These are phyloP conservation scores for Athelia sp. DNA, from an alignment of 1,284 basidiomycete genomes.

Conservation along the genomic window DNA sequence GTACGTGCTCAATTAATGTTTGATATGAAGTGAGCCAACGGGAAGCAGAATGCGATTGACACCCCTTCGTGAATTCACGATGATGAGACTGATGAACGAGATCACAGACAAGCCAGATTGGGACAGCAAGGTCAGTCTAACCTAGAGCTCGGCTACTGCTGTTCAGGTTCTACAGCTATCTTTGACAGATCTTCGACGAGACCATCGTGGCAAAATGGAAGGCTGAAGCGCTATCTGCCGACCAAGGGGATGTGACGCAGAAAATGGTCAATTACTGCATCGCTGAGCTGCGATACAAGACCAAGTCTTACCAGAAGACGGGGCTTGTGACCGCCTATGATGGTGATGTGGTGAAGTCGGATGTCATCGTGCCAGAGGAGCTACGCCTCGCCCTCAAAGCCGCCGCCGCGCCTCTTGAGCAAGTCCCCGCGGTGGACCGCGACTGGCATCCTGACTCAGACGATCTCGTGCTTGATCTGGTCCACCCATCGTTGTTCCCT, in stretches of 20 bases:
- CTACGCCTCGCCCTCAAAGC: background rate
- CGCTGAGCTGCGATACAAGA: background rate
- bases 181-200: background rate
- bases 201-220: background rate
- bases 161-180: too few relatives aligned
- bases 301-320: background rate
- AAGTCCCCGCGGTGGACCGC: slow-evolving; percentile 15
- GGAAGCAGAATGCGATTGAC: background rate
- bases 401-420: slow-evolving; percentile 19
- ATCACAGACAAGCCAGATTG: background rate
- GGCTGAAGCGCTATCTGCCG: background rate
- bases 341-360: background rate
- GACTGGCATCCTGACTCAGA: background rate
- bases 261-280: background rate
- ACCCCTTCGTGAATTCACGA: background rate
- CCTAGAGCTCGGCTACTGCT: too few relatives aligned
- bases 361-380: background rate
- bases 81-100: background rate
- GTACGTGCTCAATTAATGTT: background rate
- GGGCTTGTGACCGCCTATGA: background rate
- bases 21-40: background rate
- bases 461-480: slow-evolving; percentile 36
- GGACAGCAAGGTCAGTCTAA: background rate
- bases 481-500: slow-evolving; percentile 37
- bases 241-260: background rate